phyloP scores from a whole-genome alignment of 1,284 basidiomycete genomes.

The Salmacisia buchloeana region DNA sequence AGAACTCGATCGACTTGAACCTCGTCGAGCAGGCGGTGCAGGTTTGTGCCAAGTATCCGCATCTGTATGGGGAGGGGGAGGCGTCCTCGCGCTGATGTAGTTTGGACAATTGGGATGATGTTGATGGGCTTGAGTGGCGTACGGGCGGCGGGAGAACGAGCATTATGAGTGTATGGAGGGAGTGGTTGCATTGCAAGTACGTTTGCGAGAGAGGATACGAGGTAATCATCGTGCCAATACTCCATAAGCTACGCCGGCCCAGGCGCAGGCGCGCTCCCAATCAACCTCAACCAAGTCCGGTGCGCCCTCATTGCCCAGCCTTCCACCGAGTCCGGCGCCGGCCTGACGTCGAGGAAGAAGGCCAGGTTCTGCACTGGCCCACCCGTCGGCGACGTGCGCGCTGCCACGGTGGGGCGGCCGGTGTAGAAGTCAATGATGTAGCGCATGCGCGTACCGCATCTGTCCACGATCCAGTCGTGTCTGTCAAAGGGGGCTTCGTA shows the following conservation, averaged over 20 bases:
- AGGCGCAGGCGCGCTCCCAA: not conserved
- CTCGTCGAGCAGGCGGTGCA: slow-evolving; percentile 37
- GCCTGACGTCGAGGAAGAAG: slow-evolving; percentile 90
- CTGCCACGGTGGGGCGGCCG: slow-evolving; percentile 56
- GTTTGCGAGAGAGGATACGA: not conserved
- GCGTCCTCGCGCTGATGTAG: not conserved
- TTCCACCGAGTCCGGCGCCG: slow-evolving; percentile 86
- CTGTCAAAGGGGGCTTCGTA: slow-evolving; percentile 92
- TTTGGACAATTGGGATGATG: no score
- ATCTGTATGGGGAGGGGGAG: slow-evolving; percentile 22
- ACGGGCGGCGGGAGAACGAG: no score
- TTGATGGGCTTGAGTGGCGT: no score
- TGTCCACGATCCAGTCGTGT: slow-evolving; percentile 94
- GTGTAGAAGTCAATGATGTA: slow-evolving; percentile 99
- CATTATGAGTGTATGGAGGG: no score
- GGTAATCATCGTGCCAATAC: not conserved
- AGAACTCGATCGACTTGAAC: slow-evolving; percentile 21
- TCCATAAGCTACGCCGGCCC: not conserved
- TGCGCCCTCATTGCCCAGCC: slow-evolving; percentile 66
- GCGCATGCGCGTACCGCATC: slow-evolving; percentile 75
- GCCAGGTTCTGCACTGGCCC: slow-evolving; percentile 48
- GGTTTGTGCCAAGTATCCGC: slow-evolving; percentile 28
- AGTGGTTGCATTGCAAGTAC: no score
- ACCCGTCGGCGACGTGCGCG: slow-evolving; percentile 1
- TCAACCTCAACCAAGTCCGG: slow-evolving; percentile 15